Conservation (phyloP, 2,329 filamentous ascomycete genomes). For the Calycina herbarum region DNA sequence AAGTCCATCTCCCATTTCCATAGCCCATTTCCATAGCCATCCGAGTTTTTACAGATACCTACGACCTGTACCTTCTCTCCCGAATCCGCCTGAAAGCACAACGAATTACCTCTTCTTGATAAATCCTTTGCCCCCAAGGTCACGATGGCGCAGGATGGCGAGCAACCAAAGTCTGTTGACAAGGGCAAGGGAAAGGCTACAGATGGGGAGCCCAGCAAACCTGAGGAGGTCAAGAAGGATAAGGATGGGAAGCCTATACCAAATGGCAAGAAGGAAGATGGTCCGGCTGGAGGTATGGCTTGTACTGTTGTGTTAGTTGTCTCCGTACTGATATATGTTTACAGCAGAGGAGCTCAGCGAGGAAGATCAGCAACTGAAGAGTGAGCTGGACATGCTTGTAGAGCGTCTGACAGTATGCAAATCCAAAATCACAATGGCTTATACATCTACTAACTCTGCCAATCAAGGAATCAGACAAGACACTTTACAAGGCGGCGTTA, state of each 20-base stretch:
- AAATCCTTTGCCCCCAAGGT: constrained; percentile 25
- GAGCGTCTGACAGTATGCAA: constrained; percentile 79
- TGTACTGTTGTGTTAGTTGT: constrained; percentile 4
- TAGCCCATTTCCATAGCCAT: background rate
- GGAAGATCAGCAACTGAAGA: constrained; percentile 98
- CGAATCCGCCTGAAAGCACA: background rate
- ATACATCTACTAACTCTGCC: constrained; percentile 19
- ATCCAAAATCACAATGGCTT: background rate
- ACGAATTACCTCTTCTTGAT: constrained; percentile 7
- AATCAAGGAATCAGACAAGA: constrained; percentile 75
- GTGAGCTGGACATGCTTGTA: constrained; percentile 95
- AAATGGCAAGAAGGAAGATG: constrained; percentile 76
- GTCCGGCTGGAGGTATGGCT: constrained; percentile 45
- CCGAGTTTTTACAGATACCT: background rate
- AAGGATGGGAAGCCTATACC: constrained; percentile 69
- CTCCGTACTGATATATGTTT: background rate
- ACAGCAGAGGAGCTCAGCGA: constrained; percentile 86
- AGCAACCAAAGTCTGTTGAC: constrained; percentile 78
- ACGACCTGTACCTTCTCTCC: background rate
- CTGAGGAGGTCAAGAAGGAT: constrained; percentile 57
- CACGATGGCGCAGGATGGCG: constrained; percentile 91
- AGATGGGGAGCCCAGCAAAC: constrained; percentile 62
- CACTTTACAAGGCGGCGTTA: constrained; percentile 87
- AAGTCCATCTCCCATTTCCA: background rate
- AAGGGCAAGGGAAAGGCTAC: constrained; percentile 96